Percentiles rank a stretch among this genome's conserved stretches.
These are phyloP conservation scores for Prunus salicina DNA, from an alignment of 306 rosid genomes.

Conservation along the genomic window DNA sequence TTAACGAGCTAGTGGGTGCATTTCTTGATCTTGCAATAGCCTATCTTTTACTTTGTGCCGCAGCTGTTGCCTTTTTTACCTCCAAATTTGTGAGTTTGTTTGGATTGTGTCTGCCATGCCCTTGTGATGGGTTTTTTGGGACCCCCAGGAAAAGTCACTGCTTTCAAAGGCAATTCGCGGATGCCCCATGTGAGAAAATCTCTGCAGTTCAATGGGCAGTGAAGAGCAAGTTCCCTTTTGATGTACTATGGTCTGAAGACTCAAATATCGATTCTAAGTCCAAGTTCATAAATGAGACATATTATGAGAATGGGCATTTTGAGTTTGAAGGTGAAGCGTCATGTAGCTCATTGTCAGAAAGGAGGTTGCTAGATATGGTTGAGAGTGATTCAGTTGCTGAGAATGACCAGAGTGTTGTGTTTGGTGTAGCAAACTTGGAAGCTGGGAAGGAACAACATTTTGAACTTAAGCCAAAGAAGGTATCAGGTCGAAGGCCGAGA, in stretches of 20 bases:
- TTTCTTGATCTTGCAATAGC: slow-evolving; percentile 50
- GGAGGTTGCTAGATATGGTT: background rate
- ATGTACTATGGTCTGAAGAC: slow-evolving; percentile 18
- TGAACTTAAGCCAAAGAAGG: slow-evolving; percentile 22
- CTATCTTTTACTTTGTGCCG: slow-evolving; percentile 36
- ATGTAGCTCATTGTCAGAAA: slow-evolving; percentile 13
- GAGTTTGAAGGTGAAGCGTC: slow-evolving; percentile 29
- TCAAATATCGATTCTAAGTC: slow-evolving; percentile 1
- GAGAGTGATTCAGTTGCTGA: slow-evolving; percentile 10
- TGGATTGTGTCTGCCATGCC: slow-evolving; percentile 42
- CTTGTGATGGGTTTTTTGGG: slow-evolving; percentile 43
- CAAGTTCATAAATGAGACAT: slow-evolving; percentile 8
- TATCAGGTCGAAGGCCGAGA: slow-evolving; percentile 17
- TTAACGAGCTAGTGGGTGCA: slow-evolving; percentile 44
- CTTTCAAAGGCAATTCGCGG: slow-evolving; percentile 34
- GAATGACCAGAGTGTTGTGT: slow-evolving; percentile 1
- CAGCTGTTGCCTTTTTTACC: slow-evolving; percentile 36
- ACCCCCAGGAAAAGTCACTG: slow-evolving; percentile 27
- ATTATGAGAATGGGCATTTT: slow-evolving; percentile 13
- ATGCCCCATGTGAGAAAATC: slow-evolving; percentile 30
- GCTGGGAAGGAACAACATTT: slow-evolving; percentile 13
- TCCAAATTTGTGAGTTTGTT: slow-evolving; percentile 39
- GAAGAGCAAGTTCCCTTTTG: slow-evolving; percentile 35
- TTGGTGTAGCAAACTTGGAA: slow-evolving; percentile 9
- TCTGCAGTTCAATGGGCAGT: slow-evolving; percentile 24